A percentile compares a stretch with the other conserved stretches of the same genome.
These are phyloP conservation scores for Scutellaria barbata DNA, from an alignment of 257 asterid species.

Conservation along the genomic window DNA sequence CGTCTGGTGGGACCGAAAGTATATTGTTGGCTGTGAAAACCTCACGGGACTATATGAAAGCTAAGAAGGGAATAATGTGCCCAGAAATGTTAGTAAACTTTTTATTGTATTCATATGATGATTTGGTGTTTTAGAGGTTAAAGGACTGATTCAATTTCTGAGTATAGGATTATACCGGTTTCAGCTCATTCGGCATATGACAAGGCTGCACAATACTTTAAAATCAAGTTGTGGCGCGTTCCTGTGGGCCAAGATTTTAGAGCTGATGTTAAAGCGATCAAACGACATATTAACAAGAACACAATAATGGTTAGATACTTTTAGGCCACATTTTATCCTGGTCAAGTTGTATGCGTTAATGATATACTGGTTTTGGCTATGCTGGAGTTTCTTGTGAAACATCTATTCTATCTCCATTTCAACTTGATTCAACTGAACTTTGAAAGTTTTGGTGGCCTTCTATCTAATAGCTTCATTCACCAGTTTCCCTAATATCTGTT, in stretches of 20 bases:
- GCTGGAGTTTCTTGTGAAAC: slow-evolving; percentile 5
- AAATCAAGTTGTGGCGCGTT: slow-evolving; percentile 92
- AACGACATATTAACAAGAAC: slow-evolving; percentile 68
- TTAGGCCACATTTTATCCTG: background rate
- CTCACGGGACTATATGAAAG: slow-evolving; percentile 92
- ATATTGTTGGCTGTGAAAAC: slow-evolving; percentile 89
- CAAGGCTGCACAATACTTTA: slow-evolving; percentile 97
- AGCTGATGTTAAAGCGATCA: slow-evolving; percentile 84
- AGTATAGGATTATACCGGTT: slow-evolving; percentile 87
- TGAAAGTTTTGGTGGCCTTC: slow-evolving; percentile 9
- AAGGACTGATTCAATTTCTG: slow-evolving; percentile 39
- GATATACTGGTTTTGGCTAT: slow-evolving; percentile 19
- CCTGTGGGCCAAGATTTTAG: slow-evolving; percentile 80
- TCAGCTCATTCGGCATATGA: slow-evolving; percentile 99
- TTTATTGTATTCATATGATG: slow-evolving; percentile 10
- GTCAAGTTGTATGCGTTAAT: slow-evolving; percentile 15
- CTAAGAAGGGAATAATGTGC: slow-evolving; percentile 73
- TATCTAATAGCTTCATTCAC: background rate
- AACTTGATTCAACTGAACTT: slow-evolving; percentile 25
- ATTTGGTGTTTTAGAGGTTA: slow-evolving; percentile 25
- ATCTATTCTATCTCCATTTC: background rate
- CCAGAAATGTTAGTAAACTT: slow-evolving; percentile 84
- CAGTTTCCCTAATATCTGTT: slow-evolving; percentile 6
- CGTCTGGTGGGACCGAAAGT: slow-evolving; percentile 99
- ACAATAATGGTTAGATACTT: slow-evolving; percentile 72